Conservation (phyloP, 352 stramenopile genomes). For the Phytopythium cucurbitacearum region DNA sequence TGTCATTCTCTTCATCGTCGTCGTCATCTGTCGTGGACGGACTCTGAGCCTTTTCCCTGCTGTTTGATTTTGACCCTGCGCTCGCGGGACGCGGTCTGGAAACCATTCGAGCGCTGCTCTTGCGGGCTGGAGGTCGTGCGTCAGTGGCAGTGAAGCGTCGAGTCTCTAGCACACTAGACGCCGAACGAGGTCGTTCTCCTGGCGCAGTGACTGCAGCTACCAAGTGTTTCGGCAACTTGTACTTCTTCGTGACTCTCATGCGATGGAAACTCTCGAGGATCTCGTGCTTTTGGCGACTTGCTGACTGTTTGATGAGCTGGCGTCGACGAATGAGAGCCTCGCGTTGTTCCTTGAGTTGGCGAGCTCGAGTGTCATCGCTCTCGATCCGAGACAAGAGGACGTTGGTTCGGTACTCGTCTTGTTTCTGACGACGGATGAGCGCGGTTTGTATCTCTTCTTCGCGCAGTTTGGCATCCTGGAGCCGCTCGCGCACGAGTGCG, state of each 20-base stretch:
- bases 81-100: conserved; percentile 25
- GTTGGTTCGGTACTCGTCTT: conserved; percentile 56
- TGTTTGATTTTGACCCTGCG: too few species aligned
- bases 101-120: conserved; percentile 3
- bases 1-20: conserved; percentile 9
- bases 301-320: conserved; percentile 62
- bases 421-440: conserved; percentile 49
- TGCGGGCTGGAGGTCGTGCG: background rate
- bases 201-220: conserved; percentile 13
- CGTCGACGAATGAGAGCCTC: conserved; percentile 46
- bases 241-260: conserved; percentile 82
- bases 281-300: conserved; percentile 56
- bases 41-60: too few species aligned
- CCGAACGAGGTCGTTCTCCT: conserved; percentile 31
- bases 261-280: conserved; percentile 79
- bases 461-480: conserved; percentile 70
- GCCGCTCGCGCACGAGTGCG: conserved; percentile 32
- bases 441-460: conserved; percentile 76
- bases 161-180: conserved; percentile 22
- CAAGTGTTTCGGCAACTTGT: conserved; percentile 54
- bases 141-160: conserved; percentile 21
- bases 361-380: conserved; percentile 51
- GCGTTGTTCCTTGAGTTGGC: conserved; percentile 53
- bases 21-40: background rate
- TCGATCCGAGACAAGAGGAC: conserved; percentile 60